These are phyloP conservation scores for Eremomyces bilateralis DNA, from an alignment of 495 filamentous ascomycete species.

Conservation along the genomic window DNA sequence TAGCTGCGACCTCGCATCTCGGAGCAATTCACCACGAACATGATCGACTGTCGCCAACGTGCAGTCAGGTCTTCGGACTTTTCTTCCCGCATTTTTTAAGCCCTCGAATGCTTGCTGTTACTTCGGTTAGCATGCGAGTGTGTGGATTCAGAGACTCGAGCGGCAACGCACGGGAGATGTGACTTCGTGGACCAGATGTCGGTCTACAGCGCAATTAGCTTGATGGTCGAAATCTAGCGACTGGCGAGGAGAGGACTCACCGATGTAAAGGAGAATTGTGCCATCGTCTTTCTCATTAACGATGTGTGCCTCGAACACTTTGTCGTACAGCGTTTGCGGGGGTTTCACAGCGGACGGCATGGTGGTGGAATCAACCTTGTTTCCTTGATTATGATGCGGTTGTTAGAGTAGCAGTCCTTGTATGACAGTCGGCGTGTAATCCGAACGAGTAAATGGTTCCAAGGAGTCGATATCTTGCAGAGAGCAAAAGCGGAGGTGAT, in stretches of 20 bases:
- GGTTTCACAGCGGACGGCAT: constrained; percentile 64
- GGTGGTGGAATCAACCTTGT: too few species aligned
- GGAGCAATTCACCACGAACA: constrained; percentile 34
- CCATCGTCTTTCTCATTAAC: constrained; percentile 87
- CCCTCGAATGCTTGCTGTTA: constrained; percentile 88
- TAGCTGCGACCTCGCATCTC: constrained; percentile 2
- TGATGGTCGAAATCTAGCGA: constrained; percentile 1
- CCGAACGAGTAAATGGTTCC: too few species aligned
- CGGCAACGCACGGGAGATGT: constrained; percentile 54
- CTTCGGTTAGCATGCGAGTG: constrained; percentile 12
- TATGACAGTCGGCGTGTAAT: too few species aligned
- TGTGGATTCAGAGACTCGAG: constrained; percentile 5
- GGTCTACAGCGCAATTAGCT: constrained; percentile 27
- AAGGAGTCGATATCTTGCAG: too few species aligned
- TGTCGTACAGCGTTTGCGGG: constrained; percentile 89
- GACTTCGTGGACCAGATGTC: constrained; percentile 95
- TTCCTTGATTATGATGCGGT: too few species aligned
- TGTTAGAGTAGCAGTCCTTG: too few species aligned
- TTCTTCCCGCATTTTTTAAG: constrained; percentile 62
- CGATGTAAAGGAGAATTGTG: constrained; percentile 82
- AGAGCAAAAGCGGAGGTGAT: too few species aligned
- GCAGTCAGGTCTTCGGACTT: constrained; percentile 84
- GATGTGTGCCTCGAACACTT: constrained; percentile 83
- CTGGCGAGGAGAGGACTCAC: constrained; percentile 22
- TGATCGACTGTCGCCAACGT: constrained; percentile 94